Base-by-base conservation (phyloP, 1,284 basidiomycete species). In the Austroboletus rostrupii region DNA sequence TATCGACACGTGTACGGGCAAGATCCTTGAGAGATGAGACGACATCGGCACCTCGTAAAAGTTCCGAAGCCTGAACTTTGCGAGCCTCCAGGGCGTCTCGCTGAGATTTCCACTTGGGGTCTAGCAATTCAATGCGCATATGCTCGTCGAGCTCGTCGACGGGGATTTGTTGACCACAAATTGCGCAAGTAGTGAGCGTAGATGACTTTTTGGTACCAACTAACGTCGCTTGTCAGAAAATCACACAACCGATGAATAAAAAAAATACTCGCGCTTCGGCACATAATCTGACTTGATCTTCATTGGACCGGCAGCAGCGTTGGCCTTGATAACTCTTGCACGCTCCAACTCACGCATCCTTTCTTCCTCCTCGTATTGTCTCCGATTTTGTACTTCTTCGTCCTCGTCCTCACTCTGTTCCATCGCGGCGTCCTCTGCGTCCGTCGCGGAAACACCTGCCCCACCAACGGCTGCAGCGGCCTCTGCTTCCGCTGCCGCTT, bases 281-380 rank as follows among this genome's bases (percentile, higher is more conserved):
- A 97, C 88, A 69, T 99, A 98, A 69, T 98, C 95, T 51, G 92
- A 95, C 68, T 89, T 85, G 72, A 99, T 97, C 76, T 96, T 97
- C 85, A 97, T 92, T 16, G 91, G 90, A 31, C 85, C 89, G 50
- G 83, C 79, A 48, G 85, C 79, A 53, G 88, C 77, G 11, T 79
- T 86, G 29, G 88, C 83, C 68, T 92, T 90, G 39, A 93, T 77
- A 41, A 83, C 87, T 57, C 80, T 78, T 19, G 90, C 90, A 46
- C 85, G 77, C 51, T 89, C 87, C 51, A 90, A 76, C 62, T 93
- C 92, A 51, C 79, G 77, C 48, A 77, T 76, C 44, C 86, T 78
- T 61, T 90, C 91, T 53, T 90, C 87, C 36, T 88, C 85, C 36
- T 88, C 90, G 53, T 79, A 78, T 66, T 78, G 81, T 68, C 75